Evolutionary conservation across 768 basidiomycete genomes (phyloP).

Genomic region (Trametes coccinea): DNA sequence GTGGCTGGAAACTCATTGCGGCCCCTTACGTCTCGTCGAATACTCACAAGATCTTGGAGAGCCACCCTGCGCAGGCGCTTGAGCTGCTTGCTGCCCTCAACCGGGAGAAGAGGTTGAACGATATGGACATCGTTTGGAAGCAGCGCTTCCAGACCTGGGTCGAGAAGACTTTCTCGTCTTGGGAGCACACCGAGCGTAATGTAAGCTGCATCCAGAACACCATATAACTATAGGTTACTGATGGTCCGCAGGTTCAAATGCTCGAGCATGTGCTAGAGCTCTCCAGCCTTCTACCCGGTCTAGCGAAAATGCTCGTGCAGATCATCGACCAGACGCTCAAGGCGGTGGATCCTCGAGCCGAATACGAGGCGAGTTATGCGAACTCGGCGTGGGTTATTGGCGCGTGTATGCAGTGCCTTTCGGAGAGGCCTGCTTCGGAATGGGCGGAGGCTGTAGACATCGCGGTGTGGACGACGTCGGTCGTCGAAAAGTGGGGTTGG

Average conservation of each 20-base stretch:
- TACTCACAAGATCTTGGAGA: constrained; percentile 47
- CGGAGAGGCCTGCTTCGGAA: constrained; percentile 42
- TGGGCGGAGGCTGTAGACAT: constrained; percentile 54
- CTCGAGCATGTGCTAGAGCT: constrained; percentile 57
- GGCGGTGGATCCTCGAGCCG: constrained; percentile 25
- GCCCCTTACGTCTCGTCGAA: constrained; percentile 58
- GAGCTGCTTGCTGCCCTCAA: constrained; percentile 52
- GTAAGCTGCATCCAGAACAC: constrained; percentile 32
- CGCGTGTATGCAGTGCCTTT: constrained; percentile 57
- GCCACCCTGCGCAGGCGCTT: constrained; percentile 44
- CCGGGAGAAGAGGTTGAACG: constrained; percentile 50
- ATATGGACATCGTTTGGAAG: constrained; percentile 62
- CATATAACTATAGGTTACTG: background rate
- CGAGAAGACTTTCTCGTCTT: constrained; percentile 42
- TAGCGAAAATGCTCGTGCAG: constrained; percentile 42
- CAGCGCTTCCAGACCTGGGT: constrained; percentile 54
- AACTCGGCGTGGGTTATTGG: constrained; percentile 59
- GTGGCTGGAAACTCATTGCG: constrained; percentile 74
- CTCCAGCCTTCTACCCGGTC: constrained; percentile 49
- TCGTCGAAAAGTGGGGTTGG: constrained; percentile 56
- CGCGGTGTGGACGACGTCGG: constrained; percentile 45
- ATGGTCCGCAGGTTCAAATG: constrained; percentile 44
- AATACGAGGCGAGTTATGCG: constrained; percentile 36
- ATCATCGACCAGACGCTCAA: constrained; percentile 47
- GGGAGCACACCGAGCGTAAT: constrained; percentile 40